These are phyloP conservation scores for Mucor sp. DNA, from an alignment of 371 early-diverging fungal genomes.

Conservation along the genomic window DNA sequence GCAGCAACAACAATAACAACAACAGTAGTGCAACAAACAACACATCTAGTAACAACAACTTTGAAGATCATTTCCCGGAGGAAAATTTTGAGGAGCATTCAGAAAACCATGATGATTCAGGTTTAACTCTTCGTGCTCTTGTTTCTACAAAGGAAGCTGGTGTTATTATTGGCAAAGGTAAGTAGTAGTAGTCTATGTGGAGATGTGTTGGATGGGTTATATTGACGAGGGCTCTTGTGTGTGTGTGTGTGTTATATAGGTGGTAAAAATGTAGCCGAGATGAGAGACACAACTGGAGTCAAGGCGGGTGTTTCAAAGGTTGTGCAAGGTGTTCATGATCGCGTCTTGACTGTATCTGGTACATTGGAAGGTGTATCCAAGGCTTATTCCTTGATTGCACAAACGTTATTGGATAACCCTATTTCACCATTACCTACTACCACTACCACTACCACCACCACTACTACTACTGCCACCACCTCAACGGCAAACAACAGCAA, in stretches of 20 bases:
- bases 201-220: too few relatives aligned
- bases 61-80: neutral
- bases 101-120: neutral
- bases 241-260: too few relatives aligned
- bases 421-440: constrained; percentile 3
- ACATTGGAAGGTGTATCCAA: constrained; percentile 72
- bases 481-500: neutral
- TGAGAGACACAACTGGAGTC: constrained; percentile 82
- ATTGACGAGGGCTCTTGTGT: too few relatives aligned
- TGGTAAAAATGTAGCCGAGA: constrained; percentile 84
- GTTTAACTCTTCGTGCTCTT: constrained; percentile 74
- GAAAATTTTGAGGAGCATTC: neutral
- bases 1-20: too few relatives aligned
- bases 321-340: constrained; percentile 82
- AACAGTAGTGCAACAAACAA: neutral
- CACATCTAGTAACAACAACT: neutral
- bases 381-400: constrained; percentile 65
- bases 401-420: constrained; percentile 81
- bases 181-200: too few relatives aligned
- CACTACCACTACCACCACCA: neutral
- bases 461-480: neutral
- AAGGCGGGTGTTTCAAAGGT: constrained; percentile 88
- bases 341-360: constrained; percentile 87
- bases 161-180: constrained; percentile 88
- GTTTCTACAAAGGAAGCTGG: constrained; percentile 93